These are phyloP conservation scores for Spongospora subterranea DNA, from an alignment of 208 protist species.

Conservation along the genomic window DNA sequence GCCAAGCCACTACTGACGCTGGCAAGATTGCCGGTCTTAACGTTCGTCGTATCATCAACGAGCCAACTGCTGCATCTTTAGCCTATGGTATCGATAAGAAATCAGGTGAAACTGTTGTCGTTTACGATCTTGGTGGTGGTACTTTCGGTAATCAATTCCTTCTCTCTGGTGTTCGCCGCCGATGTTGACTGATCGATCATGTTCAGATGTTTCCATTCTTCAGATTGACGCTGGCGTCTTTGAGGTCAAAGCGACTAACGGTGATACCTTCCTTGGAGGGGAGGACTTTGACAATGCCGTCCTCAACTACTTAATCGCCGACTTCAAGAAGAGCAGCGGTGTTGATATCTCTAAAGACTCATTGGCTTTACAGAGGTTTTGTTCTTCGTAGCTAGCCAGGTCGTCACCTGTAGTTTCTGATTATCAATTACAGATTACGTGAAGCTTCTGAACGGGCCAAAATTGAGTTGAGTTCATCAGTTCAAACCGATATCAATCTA, in stretches of 20 bases:
- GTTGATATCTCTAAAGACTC: conserved; percentile 90
- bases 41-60: conserved; percentile 79
- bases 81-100: conserved; percentile 80
- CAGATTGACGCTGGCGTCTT: conserved; percentile 92
- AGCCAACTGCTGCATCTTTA: conserved; percentile 80
- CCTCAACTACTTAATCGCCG: conserved; percentile 82
- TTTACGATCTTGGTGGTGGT: conserved; percentile 86
- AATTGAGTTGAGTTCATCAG: conserved; percentile 87
- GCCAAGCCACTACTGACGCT: conserved; percentile 88
- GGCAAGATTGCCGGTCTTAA: conserved; percentile 81
- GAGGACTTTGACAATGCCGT: conserved; percentile 96
- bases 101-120: conserved; percentile 71
- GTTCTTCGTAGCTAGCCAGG: no score
- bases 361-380: conserved; percentile 91
- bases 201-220: conserved; percentile 93
- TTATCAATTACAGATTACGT: no score
- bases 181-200: background rate
- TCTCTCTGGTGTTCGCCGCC: background rate
- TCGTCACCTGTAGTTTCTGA: no score
- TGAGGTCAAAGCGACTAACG: conserved; percentile 92
- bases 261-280: conserved; percentile 97
- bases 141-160: conserved; percentile 83
- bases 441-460: conserved; percentile 97
- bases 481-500: conserved; percentile 70
- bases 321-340: conserved; percentile 89